phyloP scores from a whole-genome alignment of 306 rosid genomes.

The Trifolium fragiferum region DNA sequence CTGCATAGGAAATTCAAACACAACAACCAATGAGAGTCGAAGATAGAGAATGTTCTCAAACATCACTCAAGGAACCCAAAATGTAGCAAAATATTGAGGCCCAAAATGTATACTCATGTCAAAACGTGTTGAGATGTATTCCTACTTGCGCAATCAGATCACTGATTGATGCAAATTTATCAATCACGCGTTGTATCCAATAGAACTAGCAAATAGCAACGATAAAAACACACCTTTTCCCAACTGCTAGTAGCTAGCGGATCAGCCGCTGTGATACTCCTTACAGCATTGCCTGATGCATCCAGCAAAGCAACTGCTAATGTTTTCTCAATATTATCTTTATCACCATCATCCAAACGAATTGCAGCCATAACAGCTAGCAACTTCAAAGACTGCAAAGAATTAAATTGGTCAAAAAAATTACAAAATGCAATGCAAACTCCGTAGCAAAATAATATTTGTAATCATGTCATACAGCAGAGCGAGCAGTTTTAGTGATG shows the following conservation, averaged over 20 bases:
- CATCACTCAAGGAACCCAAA: constrained; percentile 31
- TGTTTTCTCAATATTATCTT: constrained; percentile 70
- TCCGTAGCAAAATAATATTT: constrained; percentile 17
- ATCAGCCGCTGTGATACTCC: constrained; percentile 63
- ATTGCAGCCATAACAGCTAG: constrained; percentile 89
- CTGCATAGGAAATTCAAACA: constrained; percentile 48
- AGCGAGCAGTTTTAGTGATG: constrained; percentile 91
- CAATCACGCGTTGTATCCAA: constrained; percentile 20
- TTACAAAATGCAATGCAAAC: constrained; percentile 24
- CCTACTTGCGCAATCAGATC: constrained; percentile 22
- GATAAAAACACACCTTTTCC: constrained; percentile 66
- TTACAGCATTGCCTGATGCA: constrained; percentile 54
- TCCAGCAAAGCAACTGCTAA: constrained; percentile 70
- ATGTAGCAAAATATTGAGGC: constrained; percentile 22
- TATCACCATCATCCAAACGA: constrained; percentile 74
- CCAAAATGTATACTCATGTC: constrained; percentile 23
- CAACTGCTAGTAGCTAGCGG: constrained; percentile 94
- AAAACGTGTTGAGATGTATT: constrained; percentile 4
- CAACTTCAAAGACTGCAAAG: constrained; percentile 84
- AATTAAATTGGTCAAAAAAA: constrained; percentile 15
- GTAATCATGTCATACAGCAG: constrained; percentile 65
- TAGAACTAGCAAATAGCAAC: constrained; percentile 36
- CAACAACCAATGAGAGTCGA: constrained; percentile 32
- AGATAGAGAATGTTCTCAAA: constrained; percentile 32
- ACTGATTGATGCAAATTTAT: constrained; percentile 15